Conservation (phyloP, 2,329 filamentous ascomycete species). For the Arthrobotrys sphaeroides region DNA sequence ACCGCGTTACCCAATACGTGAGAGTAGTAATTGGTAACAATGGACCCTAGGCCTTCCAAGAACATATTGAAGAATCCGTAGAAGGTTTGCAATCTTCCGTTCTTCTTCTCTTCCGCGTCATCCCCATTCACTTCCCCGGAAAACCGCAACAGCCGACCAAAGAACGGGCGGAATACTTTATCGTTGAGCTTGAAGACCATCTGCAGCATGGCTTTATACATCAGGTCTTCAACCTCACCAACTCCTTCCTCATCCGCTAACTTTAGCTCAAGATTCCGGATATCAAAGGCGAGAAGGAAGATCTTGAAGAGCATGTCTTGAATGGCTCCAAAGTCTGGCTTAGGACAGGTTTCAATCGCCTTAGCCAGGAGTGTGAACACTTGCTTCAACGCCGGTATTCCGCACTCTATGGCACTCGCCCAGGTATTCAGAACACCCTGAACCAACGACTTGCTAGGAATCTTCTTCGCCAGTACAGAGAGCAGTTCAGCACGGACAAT, state of each 20-base stretch:
- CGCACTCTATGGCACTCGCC: slow-evolving; percentile 48
- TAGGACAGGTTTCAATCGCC: slow-evolving; percentile 78
- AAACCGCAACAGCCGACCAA: slow-evolving; percentile 87
- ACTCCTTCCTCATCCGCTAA: slow-evolving; percentile 64
- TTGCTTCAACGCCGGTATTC: slow-evolving; percentile 63
- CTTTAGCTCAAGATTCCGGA: slow-evolving; percentile 69
- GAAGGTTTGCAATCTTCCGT: slow-evolving; percentile 70
- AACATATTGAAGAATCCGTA: slow-evolving; percentile 83
- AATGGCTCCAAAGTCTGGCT: slow-evolving; percentile 80
- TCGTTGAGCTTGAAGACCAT: slow-evolving; percentile 99
- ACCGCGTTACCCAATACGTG: slow-evolving; percentile 82
- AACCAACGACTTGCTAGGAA: slow-evolving; percentile 69
- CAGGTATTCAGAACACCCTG: slow-evolving; percentile 54
- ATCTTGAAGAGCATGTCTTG: slow-evolving; percentile 74
- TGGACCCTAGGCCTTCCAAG: slow-evolving; percentile 87
- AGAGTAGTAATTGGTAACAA: slow-evolving; percentile 89
- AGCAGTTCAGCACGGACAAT: slow-evolving; percentile 54
- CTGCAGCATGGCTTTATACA: slow-evolving; percentile 79
- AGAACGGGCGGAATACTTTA: slow-evolving; percentile 88
- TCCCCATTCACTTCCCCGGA: slow-evolving; percentile 60
- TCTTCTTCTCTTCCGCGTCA: slow-evolving; percentile 64
- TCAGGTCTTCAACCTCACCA: slow-evolving; percentile 69
- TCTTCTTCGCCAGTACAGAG: slow-evolving; percentile 72
- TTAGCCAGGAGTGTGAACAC: slow-evolving; percentile 76
- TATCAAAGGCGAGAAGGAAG: slow-evolving; percentile 70